Percentiles rank a stretch among this genome's conserved stretches.
phyloP scores from a whole-genome alignment of 2,329 filamentous ascomycete genomes.

The Cercospora nicotianae region DNA sequence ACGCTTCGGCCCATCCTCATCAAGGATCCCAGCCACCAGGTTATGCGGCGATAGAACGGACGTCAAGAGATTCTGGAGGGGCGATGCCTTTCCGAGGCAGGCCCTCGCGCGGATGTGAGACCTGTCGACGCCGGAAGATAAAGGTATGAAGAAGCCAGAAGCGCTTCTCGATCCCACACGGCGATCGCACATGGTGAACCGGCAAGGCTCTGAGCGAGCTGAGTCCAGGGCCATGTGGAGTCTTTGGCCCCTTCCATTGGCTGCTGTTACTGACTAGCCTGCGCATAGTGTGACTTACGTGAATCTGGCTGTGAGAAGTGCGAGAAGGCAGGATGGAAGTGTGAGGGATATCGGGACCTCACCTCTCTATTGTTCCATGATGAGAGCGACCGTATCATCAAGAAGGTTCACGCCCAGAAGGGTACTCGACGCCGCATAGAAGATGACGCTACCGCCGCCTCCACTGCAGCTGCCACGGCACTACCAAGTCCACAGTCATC shows the following conservation, averaged over 20 bases:
- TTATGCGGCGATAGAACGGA: neutral
- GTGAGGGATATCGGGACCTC: slow-evolving; percentile 21
- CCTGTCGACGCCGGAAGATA: slow-evolving; percentile 28
- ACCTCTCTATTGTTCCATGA: slow-evolving; percentile 21
- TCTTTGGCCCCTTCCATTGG: slow-evolving; percentile 4
- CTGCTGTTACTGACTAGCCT: slow-evolving; percentile 17
- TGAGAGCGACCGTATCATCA: slow-evolving; percentile 19
- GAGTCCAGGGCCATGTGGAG: neutral
- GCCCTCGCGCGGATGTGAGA: slow-evolving; percentile 25
- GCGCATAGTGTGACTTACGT: slow-evolving; percentile 20
- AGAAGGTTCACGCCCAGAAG: slow-evolving; percentile 20
- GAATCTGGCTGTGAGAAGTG: slow-evolving; percentile 21
- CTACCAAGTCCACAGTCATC: neutral
- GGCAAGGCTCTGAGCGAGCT: neutral
- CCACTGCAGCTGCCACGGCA: neutral
- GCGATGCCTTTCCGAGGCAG: slow-evolving; percentile 22
- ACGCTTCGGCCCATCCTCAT: slow-evolving; percentile 1
- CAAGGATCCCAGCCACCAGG: slow-evolving; percentile 10
- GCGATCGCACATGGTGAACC: neutral
- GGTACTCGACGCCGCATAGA: slow-evolving; percentile 16
- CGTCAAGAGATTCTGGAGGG: neutral
- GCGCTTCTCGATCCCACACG: neutral
- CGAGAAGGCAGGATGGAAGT: slow-evolving; percentile 23
- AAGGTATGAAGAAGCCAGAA: slow-evolving; percentile 21
- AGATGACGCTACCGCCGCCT: neutral